Evolutionary conservation across 2,329 filamentous ascomycete species (phyloP).

Genomic region (Teratosphaeria nubilosa): DNA sequence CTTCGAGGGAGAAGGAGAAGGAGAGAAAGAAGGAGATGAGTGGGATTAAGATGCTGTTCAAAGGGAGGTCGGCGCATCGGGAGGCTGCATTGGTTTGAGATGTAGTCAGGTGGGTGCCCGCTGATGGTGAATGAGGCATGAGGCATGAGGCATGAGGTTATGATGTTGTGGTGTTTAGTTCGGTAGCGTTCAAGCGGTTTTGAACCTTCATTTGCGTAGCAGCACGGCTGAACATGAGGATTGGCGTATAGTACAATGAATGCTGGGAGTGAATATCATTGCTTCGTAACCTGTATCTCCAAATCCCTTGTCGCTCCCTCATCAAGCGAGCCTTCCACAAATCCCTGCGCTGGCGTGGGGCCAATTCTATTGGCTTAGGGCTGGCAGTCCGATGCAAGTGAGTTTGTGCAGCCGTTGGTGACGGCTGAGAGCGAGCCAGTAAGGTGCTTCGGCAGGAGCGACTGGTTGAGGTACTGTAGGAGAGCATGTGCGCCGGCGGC

Average conservation of each 20-base stretch:
- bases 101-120: background rate
- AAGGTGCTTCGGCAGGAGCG: background rate
- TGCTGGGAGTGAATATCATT: too few relatives aligned
- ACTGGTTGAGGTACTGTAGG: background rate
- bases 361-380: too few relatives aligned
- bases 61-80: constrained; percentile 5
- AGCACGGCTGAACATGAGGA: too few relatives aligned
- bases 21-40: constrained; percentile 37
- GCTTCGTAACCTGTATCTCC: too few relatives aligned
- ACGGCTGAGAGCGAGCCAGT: background rate
- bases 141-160: background rate
- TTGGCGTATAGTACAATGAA: too few relatives aligned
- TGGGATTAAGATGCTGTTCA: constrained; percentile 32
- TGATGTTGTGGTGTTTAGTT: background rate
- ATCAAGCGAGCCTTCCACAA: too few relatives aligned
- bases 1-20: constrained; percentile 4
- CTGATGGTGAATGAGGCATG: background rate
- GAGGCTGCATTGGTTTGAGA: background rate
- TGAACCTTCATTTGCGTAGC: background rate
- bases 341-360: too few relatives aligned
- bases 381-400: background rate
- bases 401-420: background rate
- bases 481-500: background rate
- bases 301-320: too few relatives aligned
- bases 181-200: background rate